Percentiles rank a stretch among this genome's conserved stretches.
These are phyloP conservation scores for Globisporangium parvum DNA, from an alignment of 352 stramenopile species.

Conservation along the genomic window DNA sequence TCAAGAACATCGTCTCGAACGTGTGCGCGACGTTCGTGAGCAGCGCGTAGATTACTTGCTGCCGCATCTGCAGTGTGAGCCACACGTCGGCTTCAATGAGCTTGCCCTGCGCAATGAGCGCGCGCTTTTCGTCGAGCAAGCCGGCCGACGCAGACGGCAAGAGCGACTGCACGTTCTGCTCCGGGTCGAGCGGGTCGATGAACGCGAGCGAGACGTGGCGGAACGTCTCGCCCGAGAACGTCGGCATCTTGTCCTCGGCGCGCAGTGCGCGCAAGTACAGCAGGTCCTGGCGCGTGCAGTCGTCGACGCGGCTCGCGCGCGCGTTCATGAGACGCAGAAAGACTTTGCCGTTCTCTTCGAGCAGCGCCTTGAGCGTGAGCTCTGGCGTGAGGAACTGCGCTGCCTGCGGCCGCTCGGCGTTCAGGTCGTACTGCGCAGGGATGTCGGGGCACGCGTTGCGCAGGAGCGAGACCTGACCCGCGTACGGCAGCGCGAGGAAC, in stretches of 20 bases:
- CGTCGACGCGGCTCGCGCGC: constrained; percentile 53
- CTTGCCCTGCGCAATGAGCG: constrained; percentile 59
- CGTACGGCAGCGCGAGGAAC: constrained; percentile 74
- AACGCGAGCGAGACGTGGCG: constrained; percentile 70
- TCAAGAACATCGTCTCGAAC: constrained; percentile 80
- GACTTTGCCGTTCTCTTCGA: constrained; percentile 78
- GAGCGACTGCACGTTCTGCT: constrained; percentile 75
- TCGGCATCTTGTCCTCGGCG: constrained; percentile 62
- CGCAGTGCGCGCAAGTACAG: constrained; percentile 63
- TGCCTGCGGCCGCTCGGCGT: constrained; percentile 34
- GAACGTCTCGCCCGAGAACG: constrained; percentile 82
- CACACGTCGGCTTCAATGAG: constrained; percentile 83
- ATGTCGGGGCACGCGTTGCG: constrained; percentile 81
- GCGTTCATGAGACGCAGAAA: constrained; percentile 73
- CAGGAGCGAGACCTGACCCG: constrained; percentile 65
- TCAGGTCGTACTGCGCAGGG: constrained; percentile 49
- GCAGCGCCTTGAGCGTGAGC: constrained; percentile 58
- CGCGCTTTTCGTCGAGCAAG: constrained; percentile 53
- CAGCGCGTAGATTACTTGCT: constrained; percentile 74
- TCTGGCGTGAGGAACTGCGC: constrained; percentile 70
- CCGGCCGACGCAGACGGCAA: constrained; percentile 53
- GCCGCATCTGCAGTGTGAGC: constrained; percentile 81
- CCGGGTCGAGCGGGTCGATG: constrained; percentile 63
- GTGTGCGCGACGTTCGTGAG: constrained; percentile 80
- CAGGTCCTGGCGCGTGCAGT: constrained; percentile 73